phyloP scores from a whole-genome alignment of 176 grass and related monocot species.

The Carex scoparia region DNA sequence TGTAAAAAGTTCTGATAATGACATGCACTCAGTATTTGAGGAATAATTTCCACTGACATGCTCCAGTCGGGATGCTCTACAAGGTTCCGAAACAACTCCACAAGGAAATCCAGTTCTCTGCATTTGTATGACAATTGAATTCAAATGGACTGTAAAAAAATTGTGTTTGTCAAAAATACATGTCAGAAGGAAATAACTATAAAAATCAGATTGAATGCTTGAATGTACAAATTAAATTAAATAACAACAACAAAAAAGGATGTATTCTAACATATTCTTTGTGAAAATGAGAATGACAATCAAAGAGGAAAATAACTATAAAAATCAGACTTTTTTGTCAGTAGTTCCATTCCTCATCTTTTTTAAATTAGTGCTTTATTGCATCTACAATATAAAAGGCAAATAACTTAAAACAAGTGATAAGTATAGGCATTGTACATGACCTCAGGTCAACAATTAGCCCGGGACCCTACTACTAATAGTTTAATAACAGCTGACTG shows the following conservation, averaged over 20 bases:
- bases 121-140: neutral
- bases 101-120: conserved; percentile 86
- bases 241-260: too few relatives aligned
- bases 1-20: too few relatives aligned
- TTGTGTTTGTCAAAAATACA: neutral
- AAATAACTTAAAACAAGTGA: neutral
- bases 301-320: neutral
- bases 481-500: neutral
- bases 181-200: neutral
- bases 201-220: too few relatives aligned
- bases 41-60: conserved; percentile 26
- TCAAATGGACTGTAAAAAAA: neutral
- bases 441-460: neutral
- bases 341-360: neutral
- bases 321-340: neutral
- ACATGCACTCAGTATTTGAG: too few relatives aligned
- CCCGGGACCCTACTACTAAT: neutral
- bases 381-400: neutral
- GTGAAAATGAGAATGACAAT: neutral
- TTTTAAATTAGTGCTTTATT: neutral
- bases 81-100: conserved; percentile 62
- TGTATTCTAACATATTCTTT: too few relatives aligned
- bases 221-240: too few relatives aligned
- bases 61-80: conserved; percentile 57
- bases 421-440: neutral